Conservation (phyloP, 1,284 basidiomycete species). For the Sutorius eximius region DNA sequence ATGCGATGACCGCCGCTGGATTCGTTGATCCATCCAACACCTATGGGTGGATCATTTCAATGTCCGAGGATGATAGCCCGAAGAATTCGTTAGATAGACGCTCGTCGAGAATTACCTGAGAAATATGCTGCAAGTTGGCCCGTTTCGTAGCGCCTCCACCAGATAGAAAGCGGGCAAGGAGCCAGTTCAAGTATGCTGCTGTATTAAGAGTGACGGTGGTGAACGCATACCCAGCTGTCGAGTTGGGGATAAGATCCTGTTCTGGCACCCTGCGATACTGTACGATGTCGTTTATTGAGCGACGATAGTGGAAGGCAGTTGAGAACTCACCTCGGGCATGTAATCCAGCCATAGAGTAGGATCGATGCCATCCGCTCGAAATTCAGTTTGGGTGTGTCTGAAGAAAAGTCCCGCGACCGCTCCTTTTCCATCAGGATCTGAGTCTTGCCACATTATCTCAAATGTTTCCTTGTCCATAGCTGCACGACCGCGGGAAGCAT, state of each 20-base stretch:
- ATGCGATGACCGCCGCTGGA: constrained; percentile 57
- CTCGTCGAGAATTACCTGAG: constrained; percentile 41
- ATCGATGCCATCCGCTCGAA: constrained; percentile 45
- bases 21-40: constrained; percentile 24
- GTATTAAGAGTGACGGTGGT: constrained; percentile 69
- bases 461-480: constrained; percentile 76
- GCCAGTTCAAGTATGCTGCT: constrained; percentile 66
- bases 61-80: background rate
- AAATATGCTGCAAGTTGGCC: constrained; percentile 60
- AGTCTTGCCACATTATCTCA: constrained; percentile 67
- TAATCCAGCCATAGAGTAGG: constrained; percentile 48
- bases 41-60: constrained; percentile 4
- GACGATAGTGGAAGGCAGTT: background rate
- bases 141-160: constrained; percentile 61
- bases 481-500: constrained; percentile 27
- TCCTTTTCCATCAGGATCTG: constrained; percentile 50
- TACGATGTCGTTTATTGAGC: background rate
- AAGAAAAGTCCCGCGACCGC: constrained; percentile 62
- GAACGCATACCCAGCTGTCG: constrained; percentile 54
- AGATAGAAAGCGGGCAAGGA: constrained; percentile 59
- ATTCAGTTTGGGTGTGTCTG: constrained; percentile 60
- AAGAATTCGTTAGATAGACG: background rate
- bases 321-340: constrained; percentile 61
- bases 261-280: constrained; percentile 53
- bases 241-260: constrained; percentile 44